Evolutionary conservation across 1,139 yeast genomes (phyloP).

Genomic region (Nakaseomyces nivariensis): DNA sequence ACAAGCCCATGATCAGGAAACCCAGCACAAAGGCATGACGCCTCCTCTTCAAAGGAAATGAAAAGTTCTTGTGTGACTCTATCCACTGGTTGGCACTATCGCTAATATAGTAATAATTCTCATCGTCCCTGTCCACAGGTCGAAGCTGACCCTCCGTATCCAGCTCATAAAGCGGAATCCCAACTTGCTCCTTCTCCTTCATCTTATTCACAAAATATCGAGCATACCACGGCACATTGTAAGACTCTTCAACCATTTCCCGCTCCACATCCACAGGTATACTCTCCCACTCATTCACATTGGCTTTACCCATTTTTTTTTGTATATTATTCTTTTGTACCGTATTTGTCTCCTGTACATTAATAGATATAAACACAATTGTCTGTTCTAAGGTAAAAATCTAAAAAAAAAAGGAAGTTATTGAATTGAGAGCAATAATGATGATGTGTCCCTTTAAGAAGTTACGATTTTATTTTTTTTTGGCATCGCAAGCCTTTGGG

Average conservation of each 20-base stretch:
- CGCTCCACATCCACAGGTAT: background rate
- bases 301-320: background rate
- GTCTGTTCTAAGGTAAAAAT: no score
- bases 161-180: slow-evolving; percentile 26
- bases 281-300: background rate
- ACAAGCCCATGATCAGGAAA: background rate
- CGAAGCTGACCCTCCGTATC: slow-evolving; percentile 12
- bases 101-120: slow-evolving; percentile 11
- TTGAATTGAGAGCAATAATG: background rate
- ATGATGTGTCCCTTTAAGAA: background rate
- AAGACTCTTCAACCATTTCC: background rate
- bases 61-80: background rate
- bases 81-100: background rate
- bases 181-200: slow-evolving; percentile 9
- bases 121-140: slow-evolving; percentile 10
- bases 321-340: background rate
- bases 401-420: no score
- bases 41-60: background rate
- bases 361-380: no score
- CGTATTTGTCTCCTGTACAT: background rate
- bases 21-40: background rate
- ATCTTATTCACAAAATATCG: slow-evolving; percentile 19
- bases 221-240: slow-evolving; percentile 28
- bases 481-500: no score
- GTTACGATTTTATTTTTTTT: background rate